phyloP scores from a whole-genome alignment of 2,329 filamentous ascomycete genomes.

The Hymenotorrendiella dingleyae region DNA sequence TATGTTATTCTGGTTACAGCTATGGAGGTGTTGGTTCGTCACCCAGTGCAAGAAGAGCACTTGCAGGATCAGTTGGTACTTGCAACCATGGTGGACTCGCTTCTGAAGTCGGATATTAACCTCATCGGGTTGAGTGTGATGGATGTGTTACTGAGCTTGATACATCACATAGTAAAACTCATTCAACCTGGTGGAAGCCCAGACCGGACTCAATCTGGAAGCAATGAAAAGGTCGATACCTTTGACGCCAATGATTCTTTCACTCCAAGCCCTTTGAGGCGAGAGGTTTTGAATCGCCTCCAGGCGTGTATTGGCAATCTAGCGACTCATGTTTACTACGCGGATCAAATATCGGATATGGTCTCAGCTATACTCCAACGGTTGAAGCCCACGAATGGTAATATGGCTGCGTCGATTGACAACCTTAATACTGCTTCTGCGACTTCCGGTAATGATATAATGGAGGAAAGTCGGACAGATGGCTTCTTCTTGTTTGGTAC shows the following conservation, averaged over 20 bases:
- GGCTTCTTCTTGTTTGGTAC: constrained; percentile 58
- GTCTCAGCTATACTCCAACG: constrained; percentile 72
- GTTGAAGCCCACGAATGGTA: constrained; percentile 58
- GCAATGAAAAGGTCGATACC: constrained; percentile 30
- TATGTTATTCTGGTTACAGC: constrained; percentile 82
- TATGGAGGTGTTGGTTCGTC: constrained; percentile 68
- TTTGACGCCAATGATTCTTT: constrained; percentile 21
- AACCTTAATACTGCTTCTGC: constrained; percentile 40
- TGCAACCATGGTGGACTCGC: constrained; percentile 70
- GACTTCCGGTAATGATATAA: constrained; percentile 40
- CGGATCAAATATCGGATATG: constrained; percentile 94
- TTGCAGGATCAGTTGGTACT: constrained; percentile 70
- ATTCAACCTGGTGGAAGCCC: constrained; percentile 53
- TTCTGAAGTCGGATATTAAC: constrained; percentile 84
- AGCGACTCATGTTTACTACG: constrained; percentile 93
- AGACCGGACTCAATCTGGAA: constrained; percentile 26
- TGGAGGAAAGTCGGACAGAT: constrained; percentile 47
- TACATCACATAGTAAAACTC: constrained; percentile 75
- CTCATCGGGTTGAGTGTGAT: constrained; percentile 94
- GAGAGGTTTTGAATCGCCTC: constrained; percentile 62
- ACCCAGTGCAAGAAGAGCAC: constrained; percentile 62
- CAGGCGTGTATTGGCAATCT: constrained; percentile 84
- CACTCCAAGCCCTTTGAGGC: constrained; percentile 47
- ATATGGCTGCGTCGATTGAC: constrained; percentile 41
- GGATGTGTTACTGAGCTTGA: constrained; percentile 80